phyloP scores from a whole-genome alignment of 495 filamentous ascomycete genomes.

The Lepraria neglecta region DNA sequence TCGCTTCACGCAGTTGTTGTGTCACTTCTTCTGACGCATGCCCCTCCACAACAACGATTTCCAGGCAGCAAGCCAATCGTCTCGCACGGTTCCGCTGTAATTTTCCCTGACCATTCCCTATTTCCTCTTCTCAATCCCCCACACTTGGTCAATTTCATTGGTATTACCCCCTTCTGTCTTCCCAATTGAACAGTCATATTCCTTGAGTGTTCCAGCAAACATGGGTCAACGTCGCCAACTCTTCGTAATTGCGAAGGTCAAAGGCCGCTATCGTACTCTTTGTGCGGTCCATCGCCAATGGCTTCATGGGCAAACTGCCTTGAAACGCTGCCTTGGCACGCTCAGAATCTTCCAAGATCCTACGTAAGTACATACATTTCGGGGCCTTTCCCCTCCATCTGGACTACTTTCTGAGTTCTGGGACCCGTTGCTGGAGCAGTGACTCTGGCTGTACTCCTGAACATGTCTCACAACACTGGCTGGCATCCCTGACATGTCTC shows the following conservation, averaged over 20 bases:
- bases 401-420: too few relatives aligned
- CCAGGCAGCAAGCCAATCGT: too few relatives aligned
- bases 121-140: too few relatives aligned
- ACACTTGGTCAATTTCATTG: background rate
- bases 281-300: slow-evolving; percentile 21
- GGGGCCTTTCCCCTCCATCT: too few relatives aligned
- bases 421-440: too few relatives aligned
- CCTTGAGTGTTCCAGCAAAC: background rate
- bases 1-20: too few relatives aligned
- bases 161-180: background rate
- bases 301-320: slow-evolving; percentile 15
- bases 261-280: slow-evolving; percentile 19
- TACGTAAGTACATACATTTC: slow-evolving; percentile 8
- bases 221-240: slow-evolving; percentile 25
- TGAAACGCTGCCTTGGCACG: slow-evolving; percentile 15
- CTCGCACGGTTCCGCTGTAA: too few relatives aligned
- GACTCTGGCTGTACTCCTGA: too few relatives aligned
- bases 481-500: too few relatives aligned
- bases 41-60: background rate
- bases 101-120: background rate
- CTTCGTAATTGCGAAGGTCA: slow-evolving; percentile 21
- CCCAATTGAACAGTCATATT: too few relatives aligned
- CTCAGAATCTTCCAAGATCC: slow-evolving; percentile 10
- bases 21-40: background rate
- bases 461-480: too few relatives aligned